phyloP scores from a whole-genome alignment of 1,284 basidiomycete species.

The Austropuccinia psidii region DNA sequence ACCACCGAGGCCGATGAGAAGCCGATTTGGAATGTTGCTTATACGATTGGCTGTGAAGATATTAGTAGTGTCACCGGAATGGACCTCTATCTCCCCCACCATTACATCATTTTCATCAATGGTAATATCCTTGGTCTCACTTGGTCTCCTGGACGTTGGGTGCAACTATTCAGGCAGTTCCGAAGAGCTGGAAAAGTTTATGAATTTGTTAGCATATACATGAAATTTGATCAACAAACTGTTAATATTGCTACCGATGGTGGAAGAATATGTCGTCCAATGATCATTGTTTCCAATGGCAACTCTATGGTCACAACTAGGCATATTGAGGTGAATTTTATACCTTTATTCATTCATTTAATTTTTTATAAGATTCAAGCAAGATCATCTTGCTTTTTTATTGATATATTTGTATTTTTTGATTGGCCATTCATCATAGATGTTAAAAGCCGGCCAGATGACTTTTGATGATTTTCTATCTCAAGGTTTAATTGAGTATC shows the following conservation, averaged over 20 bases:
- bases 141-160: constrained; percentile 45
- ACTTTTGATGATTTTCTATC: too few species aligned
- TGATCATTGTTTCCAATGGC: constrained; percentile 47
- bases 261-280: too few species aligned
- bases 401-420: too few species aligned
- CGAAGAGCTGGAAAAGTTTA: constrained; percentile 45
- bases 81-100: constrained; percentile 33
- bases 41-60: neutral
- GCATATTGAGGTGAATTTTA: too few species aligned
- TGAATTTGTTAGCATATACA: constrained; percentile 47
- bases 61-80: neutral
- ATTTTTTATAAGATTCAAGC: too few species aligned
- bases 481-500: too few species aligned
- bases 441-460: too few species aligned
- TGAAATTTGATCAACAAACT: constrained; percentile 45
- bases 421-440: too few species aligned
- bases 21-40: neutral
- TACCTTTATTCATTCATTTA: too few species aligned
- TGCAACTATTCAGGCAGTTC: constrained; percentile 44
- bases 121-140: too few species aligned
- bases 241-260: too few species aligned
- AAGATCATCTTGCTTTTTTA: constrained; percentile 45
- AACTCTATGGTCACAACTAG: constrained; percentile 42
- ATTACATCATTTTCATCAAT: constrained; percentile 46
- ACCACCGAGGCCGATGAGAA: constrained; percentile 11